Evolutionary conservation across 768 basidiomycete genomes (phyloP).

Genomic region (Collybia nuda): DNA sequence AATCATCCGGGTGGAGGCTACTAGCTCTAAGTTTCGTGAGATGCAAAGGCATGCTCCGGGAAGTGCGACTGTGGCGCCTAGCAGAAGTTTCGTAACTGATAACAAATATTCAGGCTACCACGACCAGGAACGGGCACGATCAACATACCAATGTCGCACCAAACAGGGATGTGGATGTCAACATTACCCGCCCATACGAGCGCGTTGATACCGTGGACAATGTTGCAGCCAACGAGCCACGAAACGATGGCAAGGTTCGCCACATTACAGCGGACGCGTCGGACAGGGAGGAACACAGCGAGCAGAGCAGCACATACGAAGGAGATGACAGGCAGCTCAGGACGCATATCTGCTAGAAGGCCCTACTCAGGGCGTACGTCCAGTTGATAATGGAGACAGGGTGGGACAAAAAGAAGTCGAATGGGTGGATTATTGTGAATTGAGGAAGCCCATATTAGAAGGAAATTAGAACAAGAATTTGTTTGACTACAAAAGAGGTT

Average conservation of each 20-base stretch:
- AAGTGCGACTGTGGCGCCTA: slow-evolving; percentile 54
- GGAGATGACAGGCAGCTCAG: slow-evolving; percentile 38
- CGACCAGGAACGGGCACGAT: neutral
- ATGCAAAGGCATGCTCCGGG: slow-evolving; percentile 61
- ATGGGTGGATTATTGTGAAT: neutral
- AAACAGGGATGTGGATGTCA: slow-evolving; percentile 45
- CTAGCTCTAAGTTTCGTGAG: slow-evolving; percentile 49
- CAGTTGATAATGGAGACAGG: neutral
- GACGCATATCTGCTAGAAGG: slow-evolving; percentile 25
- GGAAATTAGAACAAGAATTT: slow-evolving; percentile 25
- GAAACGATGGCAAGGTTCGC: slow-evolving; percentile 45
- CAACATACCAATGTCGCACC: slow-evolving; percentile 76
- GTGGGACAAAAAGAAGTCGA: neutral
- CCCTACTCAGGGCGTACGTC: neutral
- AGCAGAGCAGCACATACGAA: slow-evolving; percentile 44
- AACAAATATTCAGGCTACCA: slow-evolving; percentile 2
- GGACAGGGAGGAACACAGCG: slow-evolving; percentile 37
- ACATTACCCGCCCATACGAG: slow-evolving; percentile 61
- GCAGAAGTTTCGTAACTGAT: slow-evolving; percentile 54
- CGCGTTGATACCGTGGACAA: slow-evolving; percentile 56
- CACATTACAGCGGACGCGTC: slow-evolving; percentile 46
- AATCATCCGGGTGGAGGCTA: slow-evolving; percentile 45
- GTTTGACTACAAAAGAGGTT: slow-evolving; percentile 5
- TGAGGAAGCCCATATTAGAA: slow-evolving; percentile 8
- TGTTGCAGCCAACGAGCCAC: slow-evolving; percentile 50